Evolutionary conservation across 805 yeast genomes (phyloP).

Genomic region (Yamadazyma phyllophila): DNA sequence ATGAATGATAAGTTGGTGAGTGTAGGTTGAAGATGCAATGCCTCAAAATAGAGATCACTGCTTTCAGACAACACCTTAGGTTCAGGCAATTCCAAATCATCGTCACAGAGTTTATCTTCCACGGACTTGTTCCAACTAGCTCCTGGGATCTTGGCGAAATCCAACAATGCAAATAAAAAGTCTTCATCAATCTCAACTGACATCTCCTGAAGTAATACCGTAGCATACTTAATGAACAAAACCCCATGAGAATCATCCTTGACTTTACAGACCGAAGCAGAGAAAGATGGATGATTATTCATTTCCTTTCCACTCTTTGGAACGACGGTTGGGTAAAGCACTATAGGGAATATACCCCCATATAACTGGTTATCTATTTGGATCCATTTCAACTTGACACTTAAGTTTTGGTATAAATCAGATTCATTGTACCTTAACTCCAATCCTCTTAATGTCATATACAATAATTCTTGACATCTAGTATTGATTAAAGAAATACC

Average conservation of each 20-base stretch:
- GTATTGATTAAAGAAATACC: slow-evolving; percentile 83
- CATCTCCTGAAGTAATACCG: slow-evolving; percentile 84
- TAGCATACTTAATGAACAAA: slow-evolving; percentile 84
- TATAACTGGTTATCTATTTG: slow-evolving; percentile 91
- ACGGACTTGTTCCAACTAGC: slow-evolving; percentile 63
- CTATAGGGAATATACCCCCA: slow-evolving; percentile 84
- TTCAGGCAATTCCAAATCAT: slow-evolving; percentile 63
- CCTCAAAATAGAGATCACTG: slow-evolving; percentile 86
- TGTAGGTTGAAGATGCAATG: slow-evolving; percentile 87
- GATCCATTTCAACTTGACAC: slow-evolving; percentile 86
- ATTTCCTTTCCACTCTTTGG: slow-evolving; percentile 82
- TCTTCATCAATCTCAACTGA: slow-evolving; percentile 94
- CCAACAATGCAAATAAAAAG: slow-evolving; percentile 76
- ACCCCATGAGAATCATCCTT: slow-evolving; percentile 93
- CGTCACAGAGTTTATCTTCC: slow-evolving; percentile 58
- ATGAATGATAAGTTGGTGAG: slow-evolving; percentile 87
- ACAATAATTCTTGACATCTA: slow-evolving; percentile 72
- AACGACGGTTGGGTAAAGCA: slow-evolving; percentile 84
- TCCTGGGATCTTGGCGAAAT: slow-evolving; percentile 77
- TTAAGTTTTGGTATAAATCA: slow-evolving; percentile 74
- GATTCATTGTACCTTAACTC: slow-evolving; percentile 82
- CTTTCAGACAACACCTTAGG: slow-evolving; percentile 56
- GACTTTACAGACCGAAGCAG: slow-evolving; percentile 78
- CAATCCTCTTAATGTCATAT: slow-evolving; percentile 76
- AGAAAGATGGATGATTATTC: slow-evolving; percentile 86